Evolutionary conservation across 2,329 filamentous ascomycete genomes (phyloP).

Genomic region (Chalaropsis ovoidea): DNA sequence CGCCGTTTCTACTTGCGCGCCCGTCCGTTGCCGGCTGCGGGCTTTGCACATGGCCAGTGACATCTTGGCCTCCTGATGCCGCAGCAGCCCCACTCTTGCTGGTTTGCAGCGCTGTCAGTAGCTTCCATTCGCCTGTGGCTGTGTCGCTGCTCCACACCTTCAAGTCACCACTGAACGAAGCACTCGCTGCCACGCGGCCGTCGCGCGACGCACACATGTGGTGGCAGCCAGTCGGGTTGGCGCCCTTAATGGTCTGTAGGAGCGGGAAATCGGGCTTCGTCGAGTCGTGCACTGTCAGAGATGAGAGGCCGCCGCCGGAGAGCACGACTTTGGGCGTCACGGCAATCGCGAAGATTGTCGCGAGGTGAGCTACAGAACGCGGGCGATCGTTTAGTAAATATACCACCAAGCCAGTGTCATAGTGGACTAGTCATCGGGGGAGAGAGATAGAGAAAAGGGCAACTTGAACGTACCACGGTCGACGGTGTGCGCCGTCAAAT

Average conservation of each 20-base stretch:
- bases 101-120: slow-evolving; percentile 32
- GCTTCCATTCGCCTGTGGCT: slow-evolving; percentile 42
- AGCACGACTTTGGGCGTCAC: slow-evolving; percentile 64
- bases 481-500: slow-evolving; percentile 82
- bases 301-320: slow-evolving; percentile 75
- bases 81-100: slow-evolving; percentile 35
- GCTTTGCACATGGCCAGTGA: slow-evolving; percentile 30
- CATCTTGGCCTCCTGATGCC: slow-evolving; percentile 28
- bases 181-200: slow-evolving; percentile 65
- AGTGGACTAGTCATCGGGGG: neutral
- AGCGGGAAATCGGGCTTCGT: slow-evolving; percentile 61
- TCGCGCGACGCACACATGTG: slow-evolving; percentile 64
- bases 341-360: slow-evolving; percentile 75
- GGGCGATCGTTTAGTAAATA: slow-evolving; percentile 25
- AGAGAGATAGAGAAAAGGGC: neutral
- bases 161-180: slow-evolving; percentile 80
- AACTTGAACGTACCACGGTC: slow-evolving; percentile 56
- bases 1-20: slow-evolving; percentile 42
- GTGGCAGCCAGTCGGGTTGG: slow-evolving; percentile 83
- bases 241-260: slow-evolving; percentile 65
- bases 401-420: neutral
- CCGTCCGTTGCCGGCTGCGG: neutral
- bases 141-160: slow-evolving; percentile 65
- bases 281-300: slow-evolving; percentile 70
- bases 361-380: slow-evolving; percentile 55